These are phyloP conservation scores for Inonotus obliquus DNA, from an alignment of 1,284 basidiomycete genomes.

Conservation along the genomic window DNA sequence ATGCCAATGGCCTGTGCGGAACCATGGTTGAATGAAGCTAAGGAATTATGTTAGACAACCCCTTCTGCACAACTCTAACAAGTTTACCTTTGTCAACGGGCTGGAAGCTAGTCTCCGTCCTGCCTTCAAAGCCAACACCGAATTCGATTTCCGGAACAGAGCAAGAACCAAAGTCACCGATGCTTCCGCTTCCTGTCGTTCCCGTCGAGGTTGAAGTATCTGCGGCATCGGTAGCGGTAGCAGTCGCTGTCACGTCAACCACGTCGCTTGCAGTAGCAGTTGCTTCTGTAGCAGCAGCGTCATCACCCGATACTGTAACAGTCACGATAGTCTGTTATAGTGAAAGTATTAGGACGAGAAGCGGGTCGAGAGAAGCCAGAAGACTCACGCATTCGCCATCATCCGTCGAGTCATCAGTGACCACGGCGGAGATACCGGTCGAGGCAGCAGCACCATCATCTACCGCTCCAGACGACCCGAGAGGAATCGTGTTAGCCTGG, in stretches of 20 bases:
- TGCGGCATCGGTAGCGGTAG: slow-evolving; percentile 16
- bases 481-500: slow-evolving; percentile 50
- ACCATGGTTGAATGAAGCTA: slow-evolving; percentile 45
- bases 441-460: background rate
- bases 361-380: slow-evolving; percentile 8
- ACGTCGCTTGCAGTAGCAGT: background rate
- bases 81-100: slow-evolving; percentile 39
- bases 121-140: slow-evolving; percentile 50
- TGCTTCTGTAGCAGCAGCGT: background rate
- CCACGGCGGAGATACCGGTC: background rate
- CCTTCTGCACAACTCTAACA: background rate
- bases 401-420: slow-evolving; percentile 22
- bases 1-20: slow-evolving; percentile 49
- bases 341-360: slow-evolving; percentile 10
- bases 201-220: slow-evolving; percentile 23
- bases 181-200: slow-evolving; percentile 24
- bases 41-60: slow-evolving; percentile 12
- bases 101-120: slow-evolving; percentile 53
- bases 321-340: slow-evolving; percentile 22
- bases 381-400: background rate
- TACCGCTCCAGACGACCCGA: slow-evolving; percentile 29
- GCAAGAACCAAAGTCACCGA: slow-evolving; percentile 55
- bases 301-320: slow-evolving; percentile 19
- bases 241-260: slow-evolving; percentile 8
- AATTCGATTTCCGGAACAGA: slow-evolving; percentile 56